A percentile compares a stretch with the other conserved stretches of the same genome.
These are phyloP conservation scores for Penicillium bialowiezense DNA, from an alignment of 495 filamentous ascomycete genomes.

Conservation along the genomic window DNA sequence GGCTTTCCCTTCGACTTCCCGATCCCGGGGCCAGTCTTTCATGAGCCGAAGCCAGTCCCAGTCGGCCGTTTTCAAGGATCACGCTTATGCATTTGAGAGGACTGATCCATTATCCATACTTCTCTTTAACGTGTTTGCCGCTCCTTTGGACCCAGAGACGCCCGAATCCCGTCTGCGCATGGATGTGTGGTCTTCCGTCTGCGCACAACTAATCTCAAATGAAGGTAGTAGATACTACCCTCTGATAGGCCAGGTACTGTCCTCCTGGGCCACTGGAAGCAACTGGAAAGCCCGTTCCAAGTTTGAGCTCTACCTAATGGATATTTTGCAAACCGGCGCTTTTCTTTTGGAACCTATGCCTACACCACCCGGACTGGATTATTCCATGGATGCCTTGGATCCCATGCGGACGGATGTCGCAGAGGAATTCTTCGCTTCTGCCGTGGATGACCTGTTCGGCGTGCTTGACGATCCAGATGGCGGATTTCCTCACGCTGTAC, in stretches of 20 bases:
- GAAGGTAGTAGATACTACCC: constrained; percentile 42
- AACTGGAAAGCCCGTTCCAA: constrained; percentile 86
- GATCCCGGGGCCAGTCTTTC: constrained; percentile 52
- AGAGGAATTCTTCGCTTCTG: constrained; percentile 86
- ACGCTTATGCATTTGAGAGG: constrained; percentile 68
- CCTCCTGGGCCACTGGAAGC: constrained; percentile 80
- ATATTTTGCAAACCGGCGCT: constrained; percentile 84
- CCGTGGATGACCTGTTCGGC: constrained; percentile 78
- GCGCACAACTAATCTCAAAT: constrained; percentile 64
- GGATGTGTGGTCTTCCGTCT: constrained; percentile 83
- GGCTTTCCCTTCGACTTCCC: constrained; percentile 70
- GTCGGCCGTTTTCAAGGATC: constrained; percentile 46
- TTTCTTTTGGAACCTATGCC: constrained; percentile 85
- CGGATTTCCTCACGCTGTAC: constrained; percentile 78
- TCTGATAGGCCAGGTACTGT: constrained; percentile 54
- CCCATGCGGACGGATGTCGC: constrained; percentile 73
- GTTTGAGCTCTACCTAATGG: constrained; percentile 91
- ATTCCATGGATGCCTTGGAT: constrained; percentile 51
- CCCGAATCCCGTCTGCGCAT: constrained; percentile 77
- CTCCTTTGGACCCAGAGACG: constrained; percentile 63
- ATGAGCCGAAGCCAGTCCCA: constrained; percentile 59
- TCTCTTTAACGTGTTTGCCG: constrained; percentile 82
- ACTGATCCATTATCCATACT: constrained; percentile 84
- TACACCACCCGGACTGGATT: constrained; percentile 37
- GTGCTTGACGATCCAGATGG: constrained; percentile 74